Evolutionary conservation across 805 yeast genomes (phyloP), one percentile per base, ranked within the genome.

Genomic region (Wickerhamiella australiensis): DNA sequence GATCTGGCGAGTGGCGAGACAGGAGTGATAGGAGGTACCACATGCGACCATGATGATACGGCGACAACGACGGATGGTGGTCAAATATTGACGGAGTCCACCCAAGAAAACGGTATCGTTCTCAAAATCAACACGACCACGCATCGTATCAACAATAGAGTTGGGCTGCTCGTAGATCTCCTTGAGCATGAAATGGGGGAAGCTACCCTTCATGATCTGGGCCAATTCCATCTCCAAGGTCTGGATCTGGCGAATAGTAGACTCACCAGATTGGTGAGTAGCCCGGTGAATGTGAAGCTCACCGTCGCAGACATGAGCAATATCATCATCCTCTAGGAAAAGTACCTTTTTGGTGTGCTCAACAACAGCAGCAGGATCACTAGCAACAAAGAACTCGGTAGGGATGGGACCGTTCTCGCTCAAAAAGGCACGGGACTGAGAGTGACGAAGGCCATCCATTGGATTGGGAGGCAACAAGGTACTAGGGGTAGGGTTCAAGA

Each of bases 91-190:
- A 58, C 82, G 78, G 61, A 92, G 75, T 37, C 99, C 99, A 62
- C 98, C 98, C 53, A 92, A 74, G 57, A 77, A 83, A 57, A 92
- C 82, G 40, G 69, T 72, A 59, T 75, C 74, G 65, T 80, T 80
- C 42, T 80, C 87, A 63, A 92, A 92, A 68, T 92, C 97, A 54
- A 92, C 75, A 74, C 99, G 85, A 63, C 99, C 99, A 74, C 98
- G 83, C 98, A 92, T 92, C 47, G 99, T 92, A 73, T 92, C 92
- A 66, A 88, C 83, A 47, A 96, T 83, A 3, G 97, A 88, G 64
- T 92, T 98, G 35, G 98, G 98, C 71, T 92, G 99, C 70, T 92
- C 98, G 63, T 83, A 86, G 59, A 92, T 92, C 72, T 92, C 99
- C 75, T 92, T 92, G 71, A 87, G 94, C 99, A 92, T 92, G 68